These are phyloP conservation scores for Rugiboletus extremiorientalis DNA, from an alignment of 1,284 basidiomycete genomes.

Conservation along the genomic window DNA sequence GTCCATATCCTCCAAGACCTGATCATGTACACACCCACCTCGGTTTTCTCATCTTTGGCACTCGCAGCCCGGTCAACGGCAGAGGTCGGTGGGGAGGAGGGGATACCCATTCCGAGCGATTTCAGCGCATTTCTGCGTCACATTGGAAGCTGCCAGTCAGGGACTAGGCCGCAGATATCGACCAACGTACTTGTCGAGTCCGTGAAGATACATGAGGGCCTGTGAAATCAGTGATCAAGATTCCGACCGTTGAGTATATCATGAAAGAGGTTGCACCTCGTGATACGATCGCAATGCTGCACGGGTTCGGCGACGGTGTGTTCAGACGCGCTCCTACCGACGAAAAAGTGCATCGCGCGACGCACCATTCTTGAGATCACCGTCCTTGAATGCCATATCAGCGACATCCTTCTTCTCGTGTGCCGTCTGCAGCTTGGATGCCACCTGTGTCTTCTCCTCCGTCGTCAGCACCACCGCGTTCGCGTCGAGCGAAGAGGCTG, in stretches of 20 bases:
- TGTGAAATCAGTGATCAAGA: constrained; percentile 29
- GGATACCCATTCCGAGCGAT: constrained; percentile 42
- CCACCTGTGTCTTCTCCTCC: constrained; percentile 29
- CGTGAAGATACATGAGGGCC: constrained; percentile 68
- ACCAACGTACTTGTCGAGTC: constrained; percentile 61
- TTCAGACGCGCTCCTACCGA: constrained; percentile 10
- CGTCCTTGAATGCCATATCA: constrained; percentile 74
- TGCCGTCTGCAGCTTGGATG: constrained; percentile 57
- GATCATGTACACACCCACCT: constrained; percentile 36
- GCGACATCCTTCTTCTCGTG: constrained; percentile 69
- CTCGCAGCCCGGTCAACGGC: constrained; percentile 38
- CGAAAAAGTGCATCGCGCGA: not conserved
- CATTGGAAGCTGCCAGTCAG: not conserved
- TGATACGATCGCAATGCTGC: constrained; percentile 66
- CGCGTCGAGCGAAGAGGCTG: constrained; percentile 19
- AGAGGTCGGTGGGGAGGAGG: constrained; percentile 25
- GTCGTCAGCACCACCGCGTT: constrained; percentile 21
- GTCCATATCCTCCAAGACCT: not conserved
- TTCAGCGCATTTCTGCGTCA: constrained; percentile 49
- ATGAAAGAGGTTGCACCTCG: constrained; percentile 42
- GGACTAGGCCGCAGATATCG: not conserved
- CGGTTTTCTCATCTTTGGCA: constrained; percentile 49
- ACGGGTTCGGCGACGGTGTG: not conserved
- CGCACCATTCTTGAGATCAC: constrained; percentile 62
- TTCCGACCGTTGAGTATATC: not conserved